Evolutionary conservation across 2,329 filamentous ascomycete genomes (phyloP).

Genomic region (Mariannaea sp.): DNA sequence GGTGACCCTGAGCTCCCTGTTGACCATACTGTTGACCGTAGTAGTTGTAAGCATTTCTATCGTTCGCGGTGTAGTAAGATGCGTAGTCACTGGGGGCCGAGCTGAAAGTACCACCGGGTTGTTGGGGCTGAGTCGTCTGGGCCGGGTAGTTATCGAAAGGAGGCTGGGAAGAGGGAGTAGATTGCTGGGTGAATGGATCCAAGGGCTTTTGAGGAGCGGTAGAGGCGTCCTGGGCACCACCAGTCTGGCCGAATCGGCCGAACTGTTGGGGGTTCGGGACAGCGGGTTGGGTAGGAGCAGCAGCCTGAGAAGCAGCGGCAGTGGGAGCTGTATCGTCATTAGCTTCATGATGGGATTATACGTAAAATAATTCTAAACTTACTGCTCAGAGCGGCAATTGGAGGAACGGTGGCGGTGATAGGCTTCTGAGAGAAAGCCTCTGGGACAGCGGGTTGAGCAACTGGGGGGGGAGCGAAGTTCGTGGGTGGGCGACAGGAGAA

Average conservation of each 20-base stretch:
- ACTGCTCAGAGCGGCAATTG: slow-evolving; percentile 45
- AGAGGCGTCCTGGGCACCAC: slow-evolving; percentile 62
- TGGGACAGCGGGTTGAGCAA: slow-evolving; percentile 58
- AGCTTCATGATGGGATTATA: slow-evolving; percentile 8
- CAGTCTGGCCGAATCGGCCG: slow-evolving; percentile 69
- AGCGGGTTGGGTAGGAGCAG: slow-evolving; percentile 51
- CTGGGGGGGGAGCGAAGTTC: slow-evolving; percentile 85
- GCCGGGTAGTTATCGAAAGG: slow-evolving; percentile 67
- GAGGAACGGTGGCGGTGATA: slow-evolving; percentile 48
- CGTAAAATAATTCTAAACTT: slow-evolving; percentile 23
- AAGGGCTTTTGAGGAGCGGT: slow-evolving; percentile 75
- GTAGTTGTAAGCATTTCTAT: slow-evolving; percentile 80
- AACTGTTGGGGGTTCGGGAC: slow-evolving; percentile 67
- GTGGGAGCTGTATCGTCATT: slow-evolving; percentile 28
- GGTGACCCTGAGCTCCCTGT: slow-evolving; percentile 67
- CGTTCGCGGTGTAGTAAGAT: slow-evolving; percentile 81
- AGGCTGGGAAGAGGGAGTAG: slow-evolving; percentile 51
- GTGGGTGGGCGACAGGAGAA: slow-evolving; percentile 83
- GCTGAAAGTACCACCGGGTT: slow-evolving; percentile 69
- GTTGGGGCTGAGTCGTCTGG: slow-evolving; percentile 64
- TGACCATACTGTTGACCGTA: slow-evolving; percentile 67
- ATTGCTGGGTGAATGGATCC: slow-evolving; percentile 83
- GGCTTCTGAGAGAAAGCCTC: slow-evolving; percentile 64
- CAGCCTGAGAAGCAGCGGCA: slow-evolving; percentile 18
- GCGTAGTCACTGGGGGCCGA: slow-evolving; percentile 81